phyloP scores from a whole-genome alignment of 257 asterid genomes.

The Linderniella brevidens region DNA sequence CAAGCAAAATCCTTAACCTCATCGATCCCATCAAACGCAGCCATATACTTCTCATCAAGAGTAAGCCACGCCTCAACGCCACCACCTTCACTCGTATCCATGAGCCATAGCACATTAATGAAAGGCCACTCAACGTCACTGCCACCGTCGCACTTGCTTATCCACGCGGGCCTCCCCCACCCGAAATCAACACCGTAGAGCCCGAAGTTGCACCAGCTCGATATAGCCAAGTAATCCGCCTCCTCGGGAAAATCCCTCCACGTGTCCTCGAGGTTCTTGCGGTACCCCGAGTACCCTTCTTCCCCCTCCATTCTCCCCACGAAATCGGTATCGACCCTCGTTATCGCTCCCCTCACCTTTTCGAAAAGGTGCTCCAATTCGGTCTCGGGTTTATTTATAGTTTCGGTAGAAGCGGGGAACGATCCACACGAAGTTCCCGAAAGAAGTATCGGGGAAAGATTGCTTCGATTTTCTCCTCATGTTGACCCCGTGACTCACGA shows the following conservation, averaged over 20 bases:
- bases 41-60: constrained; percentile 12
- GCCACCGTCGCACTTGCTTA: constrained; percentile 21
- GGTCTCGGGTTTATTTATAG: neutral
- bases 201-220: constrained; percentile 42
- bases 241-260: constrained; percentile 13
- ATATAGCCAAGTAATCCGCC: constrained; percentile 18
- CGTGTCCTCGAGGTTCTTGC: constrained; percentile 16
- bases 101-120: constrained; percentile 22
- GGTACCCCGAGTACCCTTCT: constrained; percentile 19
- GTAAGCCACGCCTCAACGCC: constrained; percentile 37
- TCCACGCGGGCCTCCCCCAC: constrained; percentile 25
- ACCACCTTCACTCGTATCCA: constrained; percentile 20
- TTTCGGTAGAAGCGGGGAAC: no score
- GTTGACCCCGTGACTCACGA: constrained; percentile 25
- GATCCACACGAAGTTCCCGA: constrained; percentile 28
- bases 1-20: constrained; percentile 16
- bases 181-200: constrained; percentile 24
- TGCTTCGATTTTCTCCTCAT: constrained; percentile 23
- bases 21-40: constrained; percentile 13
- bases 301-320: constrained; percentile 20
- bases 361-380: constrained; percentile 11
- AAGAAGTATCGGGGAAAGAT: constrained; percentile 14
- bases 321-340: constrained; percentile 14
- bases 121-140: constrained; percentile 21
- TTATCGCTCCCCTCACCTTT: constrained; percentile 17